Evolutionary conservation across 108 stramenopile genomes (phyloP), one percentile per base, ranked within the genome.

Genomic region (Parmales sp.): DNA sequence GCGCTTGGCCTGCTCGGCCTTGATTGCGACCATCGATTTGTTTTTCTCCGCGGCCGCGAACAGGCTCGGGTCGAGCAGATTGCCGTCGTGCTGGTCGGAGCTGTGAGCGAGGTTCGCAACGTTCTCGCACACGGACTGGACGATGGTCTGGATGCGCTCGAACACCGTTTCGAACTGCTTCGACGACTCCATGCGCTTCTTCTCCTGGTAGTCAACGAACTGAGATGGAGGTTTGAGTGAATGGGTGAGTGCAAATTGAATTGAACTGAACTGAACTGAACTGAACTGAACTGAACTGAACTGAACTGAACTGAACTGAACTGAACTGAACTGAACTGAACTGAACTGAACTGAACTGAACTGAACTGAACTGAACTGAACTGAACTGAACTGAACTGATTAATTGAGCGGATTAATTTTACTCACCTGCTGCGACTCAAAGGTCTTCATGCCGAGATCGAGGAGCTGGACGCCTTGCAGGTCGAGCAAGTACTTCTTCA

Each of bases 21-120:
- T 81, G 23, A 79, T 8, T 20, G 70, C 74, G 1, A 74, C 78
- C 26, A 84, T 48, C 26, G 78, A 78, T 60, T 76, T 79, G 36
- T 71, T 67, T 67, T 81, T 80, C 37, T 84, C 77, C 1, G 31
- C 39, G 6, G 34, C 73, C 44, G 48, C 69, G 37, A 54, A 70
- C 22, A 64, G 37, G 66, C 31, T 31, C 28, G 22, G 26, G 34
- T 34, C 63, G 23, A 49, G 51, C 5, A 49, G 69, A 2, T 68
- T 38, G 28, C 31, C 69, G 28, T 77, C 76, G 64, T 70, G 63
- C 36, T 29, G 3, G 29, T 25, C 64, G 16, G 37, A 39, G 23
- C 43, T 28, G 6, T 6, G 1, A 25, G 69, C 71, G 18, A 74
- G 45, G 20, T 68, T 63, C 19, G 73, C 73, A 38, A 77, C 76